Evolutionary conservation across 306 rosid species (phyloP), one percentile per base, ranked within the genome.

Genomic region (Fragaria nilgerrensis): DNA sequence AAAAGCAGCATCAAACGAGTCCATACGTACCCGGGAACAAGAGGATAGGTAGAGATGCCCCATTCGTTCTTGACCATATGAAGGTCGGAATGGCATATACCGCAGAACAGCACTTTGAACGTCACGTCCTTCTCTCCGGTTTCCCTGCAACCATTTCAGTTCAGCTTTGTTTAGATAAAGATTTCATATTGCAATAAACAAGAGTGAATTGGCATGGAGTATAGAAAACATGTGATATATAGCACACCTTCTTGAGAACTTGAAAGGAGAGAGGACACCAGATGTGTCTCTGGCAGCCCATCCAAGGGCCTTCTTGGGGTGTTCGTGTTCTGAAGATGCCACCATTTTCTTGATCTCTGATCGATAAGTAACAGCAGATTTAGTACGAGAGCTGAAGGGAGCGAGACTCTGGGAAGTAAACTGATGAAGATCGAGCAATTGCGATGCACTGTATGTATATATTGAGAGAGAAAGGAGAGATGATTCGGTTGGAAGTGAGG

Each of bases 241-340:
- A 12, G 61, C 61, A 8, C 6, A 82, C 85, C 85, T 82, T 67
- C 85, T 58, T 61, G 82, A 77, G 82, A 82, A 77, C 9, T 27
- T 41, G 78, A 82, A 82, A 9, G 85, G 79, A 77, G 85, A 82
- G 25, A 82, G 79, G 39, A 77, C 7, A 14, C 79, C 79, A 20
- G 79, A 77, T 49, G 76, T 12, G 4, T 82, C 82, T 58, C 48
- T 66, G n/a, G 85, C 82, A 11, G 85, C 85, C 85, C 82, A 82
- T 47, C 82, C 79, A 3, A 73, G 74, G 5, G 85, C 75, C 56
- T 77, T 73, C 29, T 7, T 55, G 22, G 81, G 78, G 25, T 53
- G 85, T 45, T 82, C 70, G 36, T 34, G 45, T 2, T 68, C 75
- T 23, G 70, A 5, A 5, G 79, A 27, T 5, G 17, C 36, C 29